phyloP scores from a whole-genome alignment of 2,329 filamentous ascomycete genomes.

The Claviceps sp. region DNA sequence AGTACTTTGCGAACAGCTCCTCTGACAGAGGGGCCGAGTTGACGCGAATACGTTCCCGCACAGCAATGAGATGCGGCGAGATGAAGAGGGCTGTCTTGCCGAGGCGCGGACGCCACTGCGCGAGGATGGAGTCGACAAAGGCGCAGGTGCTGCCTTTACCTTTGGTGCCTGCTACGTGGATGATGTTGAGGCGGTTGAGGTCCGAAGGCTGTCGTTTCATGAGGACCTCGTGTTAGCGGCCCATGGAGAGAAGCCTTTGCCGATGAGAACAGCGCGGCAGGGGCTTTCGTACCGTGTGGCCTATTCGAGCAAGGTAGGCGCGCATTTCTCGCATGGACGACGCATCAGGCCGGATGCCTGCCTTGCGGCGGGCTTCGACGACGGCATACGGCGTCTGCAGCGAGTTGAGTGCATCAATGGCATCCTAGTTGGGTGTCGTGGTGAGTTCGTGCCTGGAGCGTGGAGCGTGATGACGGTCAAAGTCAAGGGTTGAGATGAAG shows the following conservation, averaged over 20 bases:
- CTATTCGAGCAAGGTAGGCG: slow-evolving; percentile 62
- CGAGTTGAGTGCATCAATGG: slow-evolving; percentile 73
- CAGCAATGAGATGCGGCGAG: slow-evolving; percentile 54
- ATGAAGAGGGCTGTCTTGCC: slow-evolving; percentile 50
- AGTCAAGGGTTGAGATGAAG: background rate
- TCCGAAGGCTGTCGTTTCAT: slow-evolving; percentile 24
- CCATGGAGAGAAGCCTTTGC: background rate
- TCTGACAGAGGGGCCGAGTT: slow-evolving; percentile 44
- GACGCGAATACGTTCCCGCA: slow-evolving; percentile 54
- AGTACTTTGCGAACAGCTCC: slow-evolving; percentile 47
- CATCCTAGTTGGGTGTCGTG: slow-evolving; percentile 45
- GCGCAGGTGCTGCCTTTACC: slow-evolving; percentile 64
- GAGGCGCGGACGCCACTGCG: slow-evolving; percentile 30
- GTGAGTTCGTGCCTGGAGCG: background rate
- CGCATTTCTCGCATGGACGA: slow-evolving; percentile 65
- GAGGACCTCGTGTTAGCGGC: background rate
- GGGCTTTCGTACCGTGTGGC: slow-evolving; percentile 44
- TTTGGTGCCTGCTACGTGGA: slow-evolving; percentile 65
- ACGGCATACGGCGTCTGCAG: slow-evolving; percentile 80
- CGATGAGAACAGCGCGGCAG: background rate
- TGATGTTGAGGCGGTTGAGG: slow-evolving; percentile 47
- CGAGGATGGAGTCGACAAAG: slow-evolving; percentile 50
- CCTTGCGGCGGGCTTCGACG: slow-evolving; percentile 65
- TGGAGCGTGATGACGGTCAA: background rate
- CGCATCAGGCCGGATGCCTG: slow-evolving; percentile 57